These are phyloP conservation scores for Barnettozyma pratensis DNA, from an alignment of 805 yeast species.

Conservation along the genomic window DNA sequence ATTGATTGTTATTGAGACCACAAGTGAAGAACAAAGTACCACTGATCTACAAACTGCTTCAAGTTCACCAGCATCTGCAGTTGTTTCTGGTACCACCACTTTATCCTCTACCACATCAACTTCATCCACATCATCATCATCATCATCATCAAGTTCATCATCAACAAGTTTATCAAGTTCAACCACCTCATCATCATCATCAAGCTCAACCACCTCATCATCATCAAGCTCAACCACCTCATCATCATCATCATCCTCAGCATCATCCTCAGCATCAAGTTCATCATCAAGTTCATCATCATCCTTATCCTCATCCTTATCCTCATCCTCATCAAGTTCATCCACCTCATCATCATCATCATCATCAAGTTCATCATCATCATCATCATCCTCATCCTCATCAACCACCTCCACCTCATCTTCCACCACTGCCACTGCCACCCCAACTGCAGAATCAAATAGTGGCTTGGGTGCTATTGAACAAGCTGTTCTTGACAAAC, in stretches of 20 bases:
- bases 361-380: background rate
- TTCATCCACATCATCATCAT: slow-evolving; percentile 1
- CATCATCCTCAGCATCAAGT: slow-evolving; percentile 7
- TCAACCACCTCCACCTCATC: slow-evolving; percentile 2
- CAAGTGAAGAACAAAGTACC: background rate
- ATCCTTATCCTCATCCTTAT: slow-evolving; percentile 8
- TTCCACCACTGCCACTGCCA: slow-evolving; percentile 1
- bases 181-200: background rate
- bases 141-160: slow-evolving; percentile 1
- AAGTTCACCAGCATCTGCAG: too few relatives aligned
- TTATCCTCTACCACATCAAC: slow-evolving; percentile 5
- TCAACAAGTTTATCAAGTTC: too few relatives aligned
- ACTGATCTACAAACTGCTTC: background rate
- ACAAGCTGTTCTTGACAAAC: slow-evolving; percentile 39
- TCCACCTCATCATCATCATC: background rate
- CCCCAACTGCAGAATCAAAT: background rate
- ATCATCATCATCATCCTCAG: slow-evolving; percentile 4
- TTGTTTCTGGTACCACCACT: background rate
- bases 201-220: slow-evolving; percentile 1
- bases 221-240: slow-evolving; percentile 1
- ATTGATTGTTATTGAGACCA: background rate
- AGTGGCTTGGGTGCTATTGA: slow-evolving; percentile 28
- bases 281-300: slow-evolving; percentile 7
- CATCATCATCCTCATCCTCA: too few relatives aligned
- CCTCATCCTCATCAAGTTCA: slow-evolving; percentile 3